Base-by-base conservation (phyloP, 352 stramenopile species). In the Phytophthora fragariaefolia region DNA sequence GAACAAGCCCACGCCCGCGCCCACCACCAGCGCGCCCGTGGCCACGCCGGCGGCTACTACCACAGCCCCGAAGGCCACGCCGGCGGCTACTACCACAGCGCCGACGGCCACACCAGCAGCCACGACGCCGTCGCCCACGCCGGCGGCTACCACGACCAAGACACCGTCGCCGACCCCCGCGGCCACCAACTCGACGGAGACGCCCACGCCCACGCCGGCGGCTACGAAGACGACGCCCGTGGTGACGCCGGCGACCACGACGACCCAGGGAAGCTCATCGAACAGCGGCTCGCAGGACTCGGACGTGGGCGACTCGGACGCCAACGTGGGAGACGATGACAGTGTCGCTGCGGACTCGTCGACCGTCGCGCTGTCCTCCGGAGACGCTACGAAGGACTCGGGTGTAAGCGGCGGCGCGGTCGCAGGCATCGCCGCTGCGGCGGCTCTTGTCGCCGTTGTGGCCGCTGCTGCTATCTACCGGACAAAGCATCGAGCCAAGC, bases 1-100 rank as follows among this genome's bases (percentile, higher is more conserved):
- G 2, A 68, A 74, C 2, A 50, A 6, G 23, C 71, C 74, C 3
- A 79, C 71, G 27, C 74, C 74, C 2, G 69, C 71, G 5, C 63
- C 65, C 0, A 78, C 74, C 69, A 4, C 43, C 66, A 18, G 56
- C 62, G 12, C 57, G 55, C 6, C 71, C 63, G 10, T 42, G 34
- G 36, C 71, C 4, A 60, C 60, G 1, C 55, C 66, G 0, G 57
- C 71, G 4, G 36, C 71, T 6, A 66, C 71, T 10, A 66, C 66
- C 0, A 55, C 66, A 10, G 59, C 68, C 4, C 62, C 72, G 0
- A 62, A 18, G 7, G 49, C 63, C 1, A 67, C 67, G 0, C 42
- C 61, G 0, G 45, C 61, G 3, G 27, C 66, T n/a, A 58, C 67
- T 6, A 69, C 67, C 0, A 51, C 61, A 0, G 57, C 61, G 0